A percentile compares a stretch with the other conserved stretches of the same genome.
phyloP scores from a whole-genome alignment of 257 asterid genomes.

The Linaria vulgaris region DNA sequence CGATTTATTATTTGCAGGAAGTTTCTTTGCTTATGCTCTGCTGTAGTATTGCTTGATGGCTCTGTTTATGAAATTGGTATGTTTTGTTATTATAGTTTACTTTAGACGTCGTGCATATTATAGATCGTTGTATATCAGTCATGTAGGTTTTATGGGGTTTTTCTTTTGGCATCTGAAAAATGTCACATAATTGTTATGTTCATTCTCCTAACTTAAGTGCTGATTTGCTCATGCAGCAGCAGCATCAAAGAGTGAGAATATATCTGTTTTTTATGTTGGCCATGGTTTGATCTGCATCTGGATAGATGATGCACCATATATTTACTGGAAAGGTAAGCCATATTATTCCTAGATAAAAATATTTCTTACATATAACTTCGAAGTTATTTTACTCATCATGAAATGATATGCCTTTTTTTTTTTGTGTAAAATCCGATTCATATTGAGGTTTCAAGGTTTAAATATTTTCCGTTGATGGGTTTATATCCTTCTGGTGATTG shows the following conservation, averaged over 20 bases:
- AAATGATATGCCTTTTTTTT: neutral
- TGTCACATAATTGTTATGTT: neutral
- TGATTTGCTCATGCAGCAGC: constrained; percentile 14
- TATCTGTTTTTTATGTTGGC: constrained; percentile 15
- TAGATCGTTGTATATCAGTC: neutral
- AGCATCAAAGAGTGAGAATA: neutral
- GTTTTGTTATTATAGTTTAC: constrained; percentile 21
- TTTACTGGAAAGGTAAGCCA: constrained; percentile 33
- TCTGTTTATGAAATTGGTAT: constrained; percentile 41
- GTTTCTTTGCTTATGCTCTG: constrained; percentile 63
- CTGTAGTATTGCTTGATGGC: constrained; percentile 40
- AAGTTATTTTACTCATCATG: neutral
- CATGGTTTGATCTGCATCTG: constrained; percentile 37
- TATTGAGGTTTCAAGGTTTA: constrained; percentile 8
- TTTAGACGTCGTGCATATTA: neutral
- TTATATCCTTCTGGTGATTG: neutral
- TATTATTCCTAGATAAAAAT: neutral
- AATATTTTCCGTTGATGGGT: neutral
- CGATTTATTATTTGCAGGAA: constrained; percentile 49
- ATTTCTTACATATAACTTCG: neutral
- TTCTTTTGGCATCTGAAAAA: neutral
- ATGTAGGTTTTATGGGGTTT: neutral
- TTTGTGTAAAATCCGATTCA: neutral
- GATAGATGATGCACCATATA: constrained; percentile 26
- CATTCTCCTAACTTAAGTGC: constrained; percentile 14